These are phyloP conservation scores for Rhodotorula sp. DNA, from an alignment of 1,284 basidiomycete species.

Conservation along the genomic window DNA sequence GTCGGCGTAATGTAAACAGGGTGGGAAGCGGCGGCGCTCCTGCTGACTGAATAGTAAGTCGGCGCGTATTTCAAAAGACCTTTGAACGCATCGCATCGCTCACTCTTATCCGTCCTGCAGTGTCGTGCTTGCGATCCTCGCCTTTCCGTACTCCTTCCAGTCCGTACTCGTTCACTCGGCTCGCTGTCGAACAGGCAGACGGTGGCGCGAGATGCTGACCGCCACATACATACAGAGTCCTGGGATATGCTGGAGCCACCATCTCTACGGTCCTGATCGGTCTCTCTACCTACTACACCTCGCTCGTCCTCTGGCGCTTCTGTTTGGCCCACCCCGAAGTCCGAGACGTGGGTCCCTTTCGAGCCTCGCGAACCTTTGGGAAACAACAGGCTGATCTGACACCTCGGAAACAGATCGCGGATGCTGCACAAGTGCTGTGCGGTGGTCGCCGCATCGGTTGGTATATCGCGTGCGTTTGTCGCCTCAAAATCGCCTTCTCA, in stretches of 20 bases:
- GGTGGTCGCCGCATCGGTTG: slow-evolving; percentile 11
- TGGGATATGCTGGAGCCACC: slow-evolving; percentile 19
- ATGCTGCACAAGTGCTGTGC: slow-evolving; percentile 58
- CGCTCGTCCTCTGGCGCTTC: slow-evolving; percentile 59
- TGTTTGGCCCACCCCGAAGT: slow-evolving; percentile 62
- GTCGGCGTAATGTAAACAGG: background rate
- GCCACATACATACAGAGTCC: background rate
- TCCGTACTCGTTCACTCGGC: no score
- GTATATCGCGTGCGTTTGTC: slow-evolving; percentile 8
- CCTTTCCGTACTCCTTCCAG: slow-evolving; percentile 61
- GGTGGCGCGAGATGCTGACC: background rate
- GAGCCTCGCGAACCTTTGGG: no score
- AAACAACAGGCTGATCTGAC: background rate
- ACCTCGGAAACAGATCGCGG: slow-evolving; percentile 55
- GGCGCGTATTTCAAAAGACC: background rate
- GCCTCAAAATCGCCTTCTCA: slow-evolving; percentile 29
- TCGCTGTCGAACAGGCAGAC: no score
- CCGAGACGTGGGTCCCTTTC: slow-evolving; percentile 14
- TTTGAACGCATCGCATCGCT: background rate
- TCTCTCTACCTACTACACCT: slow-evolving; percentile 51
- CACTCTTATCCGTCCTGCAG: background rate
- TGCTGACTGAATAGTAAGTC: slow-evolving; percentile 31
- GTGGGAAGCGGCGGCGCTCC: slow-evolving; percentile 17
- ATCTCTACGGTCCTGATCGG: slow-evolving; percentile 23
- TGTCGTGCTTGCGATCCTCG: slow-evolving; percentile 52